phyloP scores from a whole-genome alignment of 257 asterid species.

The Rubia yunnanensis region DNA sequence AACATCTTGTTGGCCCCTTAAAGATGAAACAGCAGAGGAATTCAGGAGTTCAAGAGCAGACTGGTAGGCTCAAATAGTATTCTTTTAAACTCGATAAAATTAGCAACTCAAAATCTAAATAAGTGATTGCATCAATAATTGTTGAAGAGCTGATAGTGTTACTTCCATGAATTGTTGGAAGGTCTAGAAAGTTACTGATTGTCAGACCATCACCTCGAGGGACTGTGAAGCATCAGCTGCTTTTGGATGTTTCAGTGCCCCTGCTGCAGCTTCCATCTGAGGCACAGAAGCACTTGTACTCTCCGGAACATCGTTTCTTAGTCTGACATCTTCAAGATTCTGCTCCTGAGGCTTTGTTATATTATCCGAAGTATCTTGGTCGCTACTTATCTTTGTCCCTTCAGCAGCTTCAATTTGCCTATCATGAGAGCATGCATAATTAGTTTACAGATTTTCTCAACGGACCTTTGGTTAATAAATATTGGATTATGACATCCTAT shows the following conservation, averaged over 20 bases:
- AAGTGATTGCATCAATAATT: background rate
- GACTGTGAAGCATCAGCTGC: conserved; percentile 30
- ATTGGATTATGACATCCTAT: background rate
- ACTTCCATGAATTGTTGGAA: conserved; percentile 10
- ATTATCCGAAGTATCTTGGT: conserved; percentile 28
- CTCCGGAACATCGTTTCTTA: conserved; percentile 26
- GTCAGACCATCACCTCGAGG: conserved; percentile 41
- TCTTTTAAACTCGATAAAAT: background rate
- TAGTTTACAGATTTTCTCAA: conserved; percentile 15
- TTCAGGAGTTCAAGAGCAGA: conserved; percentile 1
- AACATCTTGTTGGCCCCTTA: background rate
- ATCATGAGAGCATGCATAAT: conserved; percentile 2
- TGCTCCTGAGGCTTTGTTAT: conserved; percentile 31
- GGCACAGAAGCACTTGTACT: conserved; percentile 23
- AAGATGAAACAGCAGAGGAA: background rate
- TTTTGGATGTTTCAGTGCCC: conserved; percentile 33
- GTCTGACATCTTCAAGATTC: conserved; percentile 27
- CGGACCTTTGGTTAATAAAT: background rate
- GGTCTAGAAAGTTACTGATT: conserved; percentile 7
- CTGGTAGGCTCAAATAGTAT: background rate
- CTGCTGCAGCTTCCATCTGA: conserved; percentile 34
- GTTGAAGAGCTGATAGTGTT: background rate
- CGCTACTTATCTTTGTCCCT: conserved; percentile 24
- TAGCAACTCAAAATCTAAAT: background rate
- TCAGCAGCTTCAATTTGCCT: conserved; percentile 46